phyloP scores from a whole-genome alignment of 2,329 filamentous ascomycete genomes.

The Orbilia javanica region DNA sequence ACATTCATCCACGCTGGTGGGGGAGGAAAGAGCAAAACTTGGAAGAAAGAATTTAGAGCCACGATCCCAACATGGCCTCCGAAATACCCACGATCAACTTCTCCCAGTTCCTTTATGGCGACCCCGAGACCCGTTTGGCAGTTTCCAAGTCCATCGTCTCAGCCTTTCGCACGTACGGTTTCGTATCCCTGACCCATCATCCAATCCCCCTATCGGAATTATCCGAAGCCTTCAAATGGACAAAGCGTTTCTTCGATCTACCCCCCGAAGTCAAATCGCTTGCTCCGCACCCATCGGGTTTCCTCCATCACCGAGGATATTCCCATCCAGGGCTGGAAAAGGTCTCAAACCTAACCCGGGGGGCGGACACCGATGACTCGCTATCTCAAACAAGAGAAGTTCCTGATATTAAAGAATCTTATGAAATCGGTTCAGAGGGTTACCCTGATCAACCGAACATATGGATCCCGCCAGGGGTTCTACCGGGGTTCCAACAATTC shows the following conservation, averaged over 20 bases:
- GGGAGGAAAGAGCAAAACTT: too few relatives aligned
- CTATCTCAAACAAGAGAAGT: constrained; percentile 13
- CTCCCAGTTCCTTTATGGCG: constrained; percentile 34
- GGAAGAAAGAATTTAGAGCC: too few relatives aligned
- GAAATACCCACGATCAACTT: constrained; percentile 48
- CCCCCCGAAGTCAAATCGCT: constrained; percentile 16
- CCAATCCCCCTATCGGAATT: constrained; percentile 21
- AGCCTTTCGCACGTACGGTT: constrained; percentile 46
- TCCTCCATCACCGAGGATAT: constrained; percentile 67
- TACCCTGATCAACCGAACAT: constrained; percentile 65
- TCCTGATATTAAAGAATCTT: constrained; percentile 64
- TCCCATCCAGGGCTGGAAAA: constrained; percentile 68
- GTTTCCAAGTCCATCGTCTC: constrained; percentile 34
- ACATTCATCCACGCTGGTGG: too few relatives aligned
- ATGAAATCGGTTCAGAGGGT: constrained; percentile 66
- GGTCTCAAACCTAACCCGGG: constrained; percentile 63
- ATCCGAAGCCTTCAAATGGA: constrained; percentile 40
- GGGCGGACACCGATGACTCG: constrained; percentile 1
- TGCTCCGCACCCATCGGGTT: constrained; percentile 49
- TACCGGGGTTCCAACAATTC: constrained; percentile 65
- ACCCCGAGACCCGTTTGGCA: constrained; percentile 2
- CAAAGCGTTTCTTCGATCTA: constrained; percentile 48
- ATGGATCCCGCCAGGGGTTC: constrained; percentile 65
- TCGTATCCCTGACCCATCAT: constrained; percentile 44
- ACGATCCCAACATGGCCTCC: constrained; percentile 5